phyloP scores from a whole-genome alignment of 345 rosid genomes.

The Boechera retrofracta region DNA sequence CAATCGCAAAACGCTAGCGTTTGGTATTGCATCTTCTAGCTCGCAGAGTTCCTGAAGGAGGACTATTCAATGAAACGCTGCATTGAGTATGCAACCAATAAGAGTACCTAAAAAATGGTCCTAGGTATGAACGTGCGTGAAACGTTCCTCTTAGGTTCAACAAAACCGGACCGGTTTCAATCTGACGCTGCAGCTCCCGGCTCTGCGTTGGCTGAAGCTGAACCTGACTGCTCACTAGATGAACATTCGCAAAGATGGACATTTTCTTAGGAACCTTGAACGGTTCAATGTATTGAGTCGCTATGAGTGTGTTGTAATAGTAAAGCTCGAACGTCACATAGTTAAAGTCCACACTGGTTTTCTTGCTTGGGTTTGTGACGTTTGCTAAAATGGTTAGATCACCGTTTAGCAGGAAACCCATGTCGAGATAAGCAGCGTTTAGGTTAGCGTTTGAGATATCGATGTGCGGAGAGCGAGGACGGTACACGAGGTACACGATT shows the following conservation, averaged over 20 bases:
- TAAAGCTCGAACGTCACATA: conserved; percentile 58
- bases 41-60: conserved; percentile 72
- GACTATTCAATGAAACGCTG: conserved; percentile 59
- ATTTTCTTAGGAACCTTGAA: conserved; percentile 55
- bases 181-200: conserved; percentile 60
- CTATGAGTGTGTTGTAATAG: conserved; percentile 65
- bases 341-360: conserved; percentile 70
- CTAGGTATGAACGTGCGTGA: conserved; percentile 66
- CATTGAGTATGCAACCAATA: conserved; percentile 73
- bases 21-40: conserved; percentile 70
- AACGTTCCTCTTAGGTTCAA: conserved; percentile 69
- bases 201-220: conserved; percentile 57
- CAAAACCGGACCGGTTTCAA: conserved; percentile 53
- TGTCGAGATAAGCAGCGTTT: conserved; percentile 88
- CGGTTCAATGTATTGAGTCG: conserved; percentile 69
- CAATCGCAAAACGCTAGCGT: conserved; percentile 51
- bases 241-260: conserved; percentile 54
- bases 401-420: conserved; percentile 71
- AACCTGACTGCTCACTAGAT: conserved; percentile 81
- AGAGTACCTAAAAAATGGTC: conserved; percentile 69
- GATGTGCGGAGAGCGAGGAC: conserved; percentile 75
- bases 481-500: conserved; percentile 73
- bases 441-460: conserved; percentile 68
- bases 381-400: conserved; percentile 76
- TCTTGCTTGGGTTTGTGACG: conserved; percentile 84